A percentile compares a stretch with the other conserved stretches of the same genome.
These are phyloP conservation scores for Telfairia occidentalis DNA, from an alignment of 331 rosid genomes.

Conservation along the genomic window DNA sequence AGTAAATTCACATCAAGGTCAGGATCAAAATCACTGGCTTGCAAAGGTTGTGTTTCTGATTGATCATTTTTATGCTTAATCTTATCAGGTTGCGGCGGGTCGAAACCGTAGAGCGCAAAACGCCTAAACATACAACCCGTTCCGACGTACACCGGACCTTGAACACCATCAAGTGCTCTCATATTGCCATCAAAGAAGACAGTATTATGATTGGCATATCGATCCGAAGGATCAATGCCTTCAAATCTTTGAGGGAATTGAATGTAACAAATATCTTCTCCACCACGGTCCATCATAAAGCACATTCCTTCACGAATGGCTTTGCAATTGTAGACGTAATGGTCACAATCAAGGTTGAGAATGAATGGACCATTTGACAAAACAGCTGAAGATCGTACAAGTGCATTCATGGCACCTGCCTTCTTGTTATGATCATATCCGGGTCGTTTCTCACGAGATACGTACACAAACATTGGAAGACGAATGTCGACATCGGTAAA, in stretches of 20 bases:
- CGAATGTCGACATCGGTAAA: constrained; percentile 56
- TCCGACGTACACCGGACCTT: constrained; percentile 88
- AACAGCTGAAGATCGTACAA: constrained; percentile 71
- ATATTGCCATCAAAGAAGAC: constrained; percentile 92
- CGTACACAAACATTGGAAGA: constrained; percentile 72
- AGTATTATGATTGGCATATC: constrained; percentile 84
- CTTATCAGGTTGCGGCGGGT: constrained; percentile 49
- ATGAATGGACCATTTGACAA: constrained; percentile 85
- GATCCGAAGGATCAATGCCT: constrained; percentile 95
- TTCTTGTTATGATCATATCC: constrained; percentile 97
- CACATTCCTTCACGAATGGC: constrained; percentile 90
- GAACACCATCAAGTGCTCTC: constrained; percentile 91
- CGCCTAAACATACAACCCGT: constrained; percentile 88
- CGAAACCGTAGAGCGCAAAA: constrained; percentile 71
- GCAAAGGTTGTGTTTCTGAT: constrained; percentile 33
- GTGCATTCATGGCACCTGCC: constrained; percentile 95
- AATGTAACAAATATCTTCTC: constrained; percentile 69
- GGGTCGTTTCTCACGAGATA: constrained; percentile 73
- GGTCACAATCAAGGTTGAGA: constrained; percentile 85
- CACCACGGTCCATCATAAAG: constrained; percentile 91
- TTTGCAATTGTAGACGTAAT: constrained; percentile 70
- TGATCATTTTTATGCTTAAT: constrained; percentile 1
- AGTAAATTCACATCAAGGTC: constrained; percentile 47
- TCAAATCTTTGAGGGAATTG: constrained; percentile 97
- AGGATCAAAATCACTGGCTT: constrained; percentile 39